Evolutionary conservation across 2,329 filamentous ascomycete genomes (phyloP), one percentile per base, ranked within the genome.

Genomic region (Botrytis galanthina): DNA sequence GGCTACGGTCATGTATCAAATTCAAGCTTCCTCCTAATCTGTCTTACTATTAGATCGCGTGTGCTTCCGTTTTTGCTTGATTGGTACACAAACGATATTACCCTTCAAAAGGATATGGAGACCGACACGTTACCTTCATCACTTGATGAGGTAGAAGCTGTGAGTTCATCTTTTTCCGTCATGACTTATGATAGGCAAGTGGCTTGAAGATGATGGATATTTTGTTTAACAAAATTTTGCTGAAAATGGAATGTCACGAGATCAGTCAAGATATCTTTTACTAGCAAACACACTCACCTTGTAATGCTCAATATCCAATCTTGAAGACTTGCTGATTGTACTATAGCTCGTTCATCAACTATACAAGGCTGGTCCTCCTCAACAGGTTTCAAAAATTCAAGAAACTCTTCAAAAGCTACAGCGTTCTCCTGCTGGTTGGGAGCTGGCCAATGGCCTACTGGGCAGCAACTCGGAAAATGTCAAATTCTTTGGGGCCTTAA

Each of bases 401-500:
- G 90, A 92, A 73, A 89, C 91, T 22, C 85, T 99, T 22, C 93
- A 96, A 75, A 86, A 87, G 39, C 84, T 98, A 29, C 96, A 98
- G 80, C 90, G 90, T 77, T 93, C 93, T 3, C 86, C 91, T 2
- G 87, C 93, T 79, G 95, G 94, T 72, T 99, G 96, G 96, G 87
- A 92, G 73, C 87, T 98, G 63, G 94, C 94, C 32, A 91, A 95
- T 79, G 89, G 89, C 70, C 86, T 98, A 22, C 85, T 98, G 18
- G 85, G 85, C 69, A 90, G 89, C 75, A 84, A 88, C 35, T 90
- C 93, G 77, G 88, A 92, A 75, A 91, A 95, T 78, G 89, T 96
- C 77, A 92, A 92, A 76, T 98, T 98, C 83, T 97, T 97, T 81
- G 96, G 94, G 22, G 95, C 95, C 44, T 86, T 98, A 74, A 98